These are phyloP conservation scores for Synchytrium microbalum DNA, from an alignment of 371 early-diverging fungal species.

Conservation along the genomic window DNA sequence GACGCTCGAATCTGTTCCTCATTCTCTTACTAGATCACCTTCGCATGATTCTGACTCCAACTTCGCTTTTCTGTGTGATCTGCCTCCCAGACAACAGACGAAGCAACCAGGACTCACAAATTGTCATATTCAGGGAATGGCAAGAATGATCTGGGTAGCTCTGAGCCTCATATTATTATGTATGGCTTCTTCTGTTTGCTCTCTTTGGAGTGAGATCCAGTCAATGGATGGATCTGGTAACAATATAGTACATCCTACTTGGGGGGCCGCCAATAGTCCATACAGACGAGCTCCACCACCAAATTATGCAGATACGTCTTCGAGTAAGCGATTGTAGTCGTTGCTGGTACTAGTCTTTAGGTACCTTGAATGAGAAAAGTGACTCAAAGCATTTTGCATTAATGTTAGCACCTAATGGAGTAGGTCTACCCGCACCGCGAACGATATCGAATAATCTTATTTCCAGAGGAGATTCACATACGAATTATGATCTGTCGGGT, in stretches of 20 bases:
- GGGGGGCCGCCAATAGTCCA: background rate
- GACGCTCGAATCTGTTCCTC: too few species aligned
- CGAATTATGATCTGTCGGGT: background rate
- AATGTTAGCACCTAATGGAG: background rate
- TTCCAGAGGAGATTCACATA: background rate
- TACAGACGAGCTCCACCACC: constrained; percentile 3
- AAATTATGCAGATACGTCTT: background rate
- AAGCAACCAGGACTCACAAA: too few species aligned
- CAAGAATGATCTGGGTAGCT: too few species aligned
- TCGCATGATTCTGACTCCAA: too few species aligned
- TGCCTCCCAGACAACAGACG: too few species aligned
- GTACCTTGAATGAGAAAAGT: background rate
- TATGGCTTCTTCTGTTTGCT: background rate
- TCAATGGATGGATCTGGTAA: background rate
- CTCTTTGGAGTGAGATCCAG: constrained; percentile 3
- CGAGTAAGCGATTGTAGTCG: too few species aligned
- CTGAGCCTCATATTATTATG: too few species aligned
- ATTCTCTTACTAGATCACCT: too few species aligned
- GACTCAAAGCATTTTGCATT: background rate
- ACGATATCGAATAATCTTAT: background rate
- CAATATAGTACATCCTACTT: constrained; percentile 6
- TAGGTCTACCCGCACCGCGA: background rate
- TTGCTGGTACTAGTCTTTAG: too few species aligned
- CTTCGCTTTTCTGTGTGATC: too few species aligned
- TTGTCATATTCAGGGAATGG: too few species aligned